These are phyloP conservation scores for Mycena filopes DNA, from an alignment of 768 basidiomycete genomes.

Conservation along the genomic window DNA sequence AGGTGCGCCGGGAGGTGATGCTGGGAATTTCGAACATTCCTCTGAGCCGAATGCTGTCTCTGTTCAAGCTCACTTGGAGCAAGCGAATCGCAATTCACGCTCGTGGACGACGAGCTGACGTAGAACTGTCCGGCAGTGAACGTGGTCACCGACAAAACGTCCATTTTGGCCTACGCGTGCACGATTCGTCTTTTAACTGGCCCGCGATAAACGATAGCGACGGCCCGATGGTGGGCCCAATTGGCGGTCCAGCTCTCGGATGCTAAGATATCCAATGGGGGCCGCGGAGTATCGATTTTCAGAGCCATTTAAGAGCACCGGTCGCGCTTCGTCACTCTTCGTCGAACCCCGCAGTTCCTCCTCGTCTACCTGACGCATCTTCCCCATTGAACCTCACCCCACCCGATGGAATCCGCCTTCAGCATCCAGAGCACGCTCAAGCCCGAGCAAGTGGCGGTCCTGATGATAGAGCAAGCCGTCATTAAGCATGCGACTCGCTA, in stretches of 20 bases:
- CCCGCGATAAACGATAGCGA: not conserved
- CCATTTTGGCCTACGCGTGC: too few relatives aligned
- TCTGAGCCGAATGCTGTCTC: not conserved
- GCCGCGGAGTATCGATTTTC: not conserved
- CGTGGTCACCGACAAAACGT: not conserved
- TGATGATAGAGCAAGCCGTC: slow-evolving; percentile 66
- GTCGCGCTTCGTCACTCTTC: not conserved
- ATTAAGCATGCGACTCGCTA: slow-evolving; percentile 71
- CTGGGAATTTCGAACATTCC: slow-evolving; percentile 1
- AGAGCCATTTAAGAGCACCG: not conserved
- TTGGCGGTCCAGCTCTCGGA: not conserved
- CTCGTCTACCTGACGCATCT: not conserved
- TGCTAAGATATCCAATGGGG: slow-evolving; percentile 10
- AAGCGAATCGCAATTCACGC: not conserved
- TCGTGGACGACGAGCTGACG: not conserved
- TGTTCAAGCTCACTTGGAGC: not conserved
- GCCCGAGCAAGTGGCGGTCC: slow-evolving; percentile 65
- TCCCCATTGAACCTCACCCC: not conserved
- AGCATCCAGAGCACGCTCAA: slow-evolving; percentile 56
- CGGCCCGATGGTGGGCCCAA: not conserved
- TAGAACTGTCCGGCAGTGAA: not conserved
- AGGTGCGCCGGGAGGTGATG: not conserved
- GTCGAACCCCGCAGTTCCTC: not conserved
- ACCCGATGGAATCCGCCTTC: slow-evolving; percentile 23
- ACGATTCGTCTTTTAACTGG: too few relatives aligned